Conservation (phyloP, 2,329 filamentous ascomycete species). For the Exophiala spinifera region DNA sequence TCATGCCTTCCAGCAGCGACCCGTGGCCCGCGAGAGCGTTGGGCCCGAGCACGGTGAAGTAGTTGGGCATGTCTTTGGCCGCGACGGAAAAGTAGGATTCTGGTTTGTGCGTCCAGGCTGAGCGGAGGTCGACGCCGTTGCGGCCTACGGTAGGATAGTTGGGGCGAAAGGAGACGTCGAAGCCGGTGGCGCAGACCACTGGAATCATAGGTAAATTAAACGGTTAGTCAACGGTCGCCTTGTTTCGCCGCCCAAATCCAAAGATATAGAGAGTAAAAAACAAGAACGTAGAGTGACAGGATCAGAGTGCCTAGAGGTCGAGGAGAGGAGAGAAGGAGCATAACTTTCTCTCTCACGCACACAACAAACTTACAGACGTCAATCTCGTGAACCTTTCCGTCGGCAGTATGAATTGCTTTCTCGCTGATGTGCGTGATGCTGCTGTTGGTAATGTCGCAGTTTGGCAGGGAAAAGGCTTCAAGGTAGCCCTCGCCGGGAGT, state of each 20-base stretch:
- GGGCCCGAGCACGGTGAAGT: constrained; percentile 33
- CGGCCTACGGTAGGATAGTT: constrained; percentile 42
- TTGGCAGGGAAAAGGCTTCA: constrained; percentile 32
- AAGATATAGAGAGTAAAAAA: no score
- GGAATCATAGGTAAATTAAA: neutral
- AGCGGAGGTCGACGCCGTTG: constrained; percentile 39
- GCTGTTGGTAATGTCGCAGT: constrained; percentile 30
- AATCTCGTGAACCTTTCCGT: constrained; percentile 32
- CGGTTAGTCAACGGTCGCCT: no score
- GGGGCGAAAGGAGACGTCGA: constrained; percentile 40
- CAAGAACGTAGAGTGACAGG: no score
- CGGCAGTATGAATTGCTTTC: constrained; percentile 33
- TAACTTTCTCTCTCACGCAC: no score
- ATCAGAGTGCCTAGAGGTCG: no score
- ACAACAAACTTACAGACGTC: constrained; percentile 27
- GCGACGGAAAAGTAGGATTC: constrained; percentile 31
- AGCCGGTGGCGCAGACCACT: constrained; percentile 23
- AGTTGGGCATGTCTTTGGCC: constrained; percentile 33
- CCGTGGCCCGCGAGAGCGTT: constrained; percentile 34
- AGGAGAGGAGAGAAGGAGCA: no score
- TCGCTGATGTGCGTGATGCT: constrained; percentile 35
- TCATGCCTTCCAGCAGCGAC: constrained; percentile 28
- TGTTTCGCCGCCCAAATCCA: no score
- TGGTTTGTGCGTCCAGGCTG: constrained; percentile 40
- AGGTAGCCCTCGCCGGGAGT: constrained; percentile 31